A percentile compares a stretch with the other conserved stretches of the same genome.
Evolutionary conservation across 2,329 filamentous ascomycete genomes (phyloP).

Genomic region (Fusarium austroafricanum): DNA sequence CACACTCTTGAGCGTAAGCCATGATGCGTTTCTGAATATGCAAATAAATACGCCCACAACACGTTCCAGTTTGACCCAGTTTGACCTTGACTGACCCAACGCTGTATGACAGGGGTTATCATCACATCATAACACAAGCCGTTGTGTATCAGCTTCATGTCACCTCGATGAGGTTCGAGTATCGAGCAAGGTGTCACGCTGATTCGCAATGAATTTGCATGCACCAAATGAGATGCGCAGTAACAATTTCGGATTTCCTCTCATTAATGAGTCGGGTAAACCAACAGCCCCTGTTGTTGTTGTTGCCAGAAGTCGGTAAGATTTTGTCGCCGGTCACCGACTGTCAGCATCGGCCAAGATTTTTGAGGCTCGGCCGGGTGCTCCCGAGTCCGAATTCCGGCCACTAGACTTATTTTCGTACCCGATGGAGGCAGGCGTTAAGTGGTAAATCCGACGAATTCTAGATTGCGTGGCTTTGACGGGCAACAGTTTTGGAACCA

Average conservation of each 20-base stretch:
- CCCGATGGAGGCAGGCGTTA: background rate
- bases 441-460: background rate
- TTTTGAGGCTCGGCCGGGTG: constrained; percentile 2
- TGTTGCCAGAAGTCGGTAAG: constrained; percentile 19
- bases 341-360: background rate
- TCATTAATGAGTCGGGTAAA: background rate
- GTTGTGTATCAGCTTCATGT: constrained; percentile 30
- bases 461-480: constrained; percentile 1
- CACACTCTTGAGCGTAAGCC: background rate
- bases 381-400: constrained; percentile 22
- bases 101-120: constrained; percentile 23
- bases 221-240: constrained; percentile 4
- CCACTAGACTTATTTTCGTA: constrained; percentile 9
- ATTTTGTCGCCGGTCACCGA: constrained; percentile 16
- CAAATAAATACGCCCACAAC: constrained; percentile 8
- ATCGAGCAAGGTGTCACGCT: constrained; percentile 19
- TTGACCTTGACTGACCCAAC: constrained; percentile 2
- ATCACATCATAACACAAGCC: constrained; percentile 25
- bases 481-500: background rate
- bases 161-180: constrained; percentile 40
- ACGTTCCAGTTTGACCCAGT: background rate
- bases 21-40: background rate
- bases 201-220: constrained; percentile 6
- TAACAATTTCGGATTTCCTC: background rate
- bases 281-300: background rate